Percentiles rank a stretch among this genome's conserved stretches.
Conservation (phyloP, 345 rosid species). For the Balakata baccata region DNA sequence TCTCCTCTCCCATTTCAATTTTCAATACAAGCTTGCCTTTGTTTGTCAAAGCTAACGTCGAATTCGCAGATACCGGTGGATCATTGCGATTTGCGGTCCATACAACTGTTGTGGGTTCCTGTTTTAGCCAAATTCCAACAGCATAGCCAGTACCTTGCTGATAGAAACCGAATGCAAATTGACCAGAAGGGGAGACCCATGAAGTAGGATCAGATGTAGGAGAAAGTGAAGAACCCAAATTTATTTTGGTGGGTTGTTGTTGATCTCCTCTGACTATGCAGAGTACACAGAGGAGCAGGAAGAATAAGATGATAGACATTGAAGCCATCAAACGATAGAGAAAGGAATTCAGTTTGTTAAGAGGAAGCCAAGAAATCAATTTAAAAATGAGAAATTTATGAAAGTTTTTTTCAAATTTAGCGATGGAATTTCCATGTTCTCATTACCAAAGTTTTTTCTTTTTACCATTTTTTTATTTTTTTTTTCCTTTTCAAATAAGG, state of each 20-base stretch:
- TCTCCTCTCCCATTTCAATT: neutral
- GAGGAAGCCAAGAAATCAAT: no score
- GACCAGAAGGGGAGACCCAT: constrained; percentile 5
- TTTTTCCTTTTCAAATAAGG: no score
- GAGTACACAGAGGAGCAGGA: neutral
- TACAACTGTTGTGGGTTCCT: neutral
- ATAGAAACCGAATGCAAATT: constrained; percentile 9
- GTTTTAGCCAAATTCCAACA: constrained; percentile 3
- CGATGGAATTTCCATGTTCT: no score
- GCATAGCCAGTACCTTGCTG: neutral
- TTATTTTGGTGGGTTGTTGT: neutral
- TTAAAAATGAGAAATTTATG: no score
- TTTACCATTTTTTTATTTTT: no score
- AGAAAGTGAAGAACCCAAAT: neutral
- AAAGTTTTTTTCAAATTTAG: no score
- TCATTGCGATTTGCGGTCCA: constrained; percentile 14
- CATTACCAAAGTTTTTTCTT: no score
- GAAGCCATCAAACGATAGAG: neutral
- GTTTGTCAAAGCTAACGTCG: neutral
- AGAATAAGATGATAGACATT: neutral
- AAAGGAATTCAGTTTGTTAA: no score
- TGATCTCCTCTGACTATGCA: neutral
- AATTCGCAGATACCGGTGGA: neutral
- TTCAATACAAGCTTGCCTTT: neutral
- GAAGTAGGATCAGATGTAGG: neutral